A percentile compares a stretch with the other conserved stretches of the same genome.
These are phyloP conservation scores for Bonia amplexicaulis DNA, from an alignment of 176 grass and related monocot genomes.

Conservation along the genomic window DNA sequence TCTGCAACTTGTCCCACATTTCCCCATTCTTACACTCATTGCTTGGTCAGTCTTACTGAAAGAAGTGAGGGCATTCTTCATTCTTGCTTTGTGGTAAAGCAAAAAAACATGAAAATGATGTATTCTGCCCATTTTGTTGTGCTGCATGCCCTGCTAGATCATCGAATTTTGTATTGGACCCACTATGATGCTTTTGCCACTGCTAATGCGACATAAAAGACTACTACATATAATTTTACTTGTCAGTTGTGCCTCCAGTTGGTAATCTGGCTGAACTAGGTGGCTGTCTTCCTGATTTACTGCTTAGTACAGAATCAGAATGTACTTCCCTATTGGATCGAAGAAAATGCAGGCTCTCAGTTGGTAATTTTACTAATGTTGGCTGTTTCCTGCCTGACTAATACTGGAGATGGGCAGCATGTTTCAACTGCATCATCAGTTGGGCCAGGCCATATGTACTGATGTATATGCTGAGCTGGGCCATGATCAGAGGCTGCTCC, in stretches of 20 bases:
- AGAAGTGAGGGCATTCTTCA: neutral
- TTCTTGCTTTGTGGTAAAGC: neutral
- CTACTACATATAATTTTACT: neutral
- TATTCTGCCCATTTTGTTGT: neutral
- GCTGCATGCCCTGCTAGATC: neutral
- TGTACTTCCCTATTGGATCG: neutral
- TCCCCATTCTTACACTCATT: neutral
- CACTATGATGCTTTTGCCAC: slow-evolving; percentile 11
- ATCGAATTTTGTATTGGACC: slow-evolving; percentile 4
- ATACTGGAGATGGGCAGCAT: neutral
- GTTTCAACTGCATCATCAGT: neutral
- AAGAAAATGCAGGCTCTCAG: no score
- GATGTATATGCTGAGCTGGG: neutral
- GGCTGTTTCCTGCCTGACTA: no score
- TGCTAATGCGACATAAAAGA: neutral
- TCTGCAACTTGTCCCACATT: neutral
- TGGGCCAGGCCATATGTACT: neutral
- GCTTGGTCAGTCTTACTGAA: neutral
- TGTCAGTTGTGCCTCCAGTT: neutral
- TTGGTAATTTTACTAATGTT: no score
- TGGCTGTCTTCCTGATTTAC: neutral
- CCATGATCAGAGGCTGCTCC: neutral
- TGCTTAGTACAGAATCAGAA: neutral
- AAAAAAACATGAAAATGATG: neutral
- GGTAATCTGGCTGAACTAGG: neutral